Evolutionary conservation across 805 yeast genomes (phyloP).

Genomic region (Saccharomyces paradoxus): DNA sequence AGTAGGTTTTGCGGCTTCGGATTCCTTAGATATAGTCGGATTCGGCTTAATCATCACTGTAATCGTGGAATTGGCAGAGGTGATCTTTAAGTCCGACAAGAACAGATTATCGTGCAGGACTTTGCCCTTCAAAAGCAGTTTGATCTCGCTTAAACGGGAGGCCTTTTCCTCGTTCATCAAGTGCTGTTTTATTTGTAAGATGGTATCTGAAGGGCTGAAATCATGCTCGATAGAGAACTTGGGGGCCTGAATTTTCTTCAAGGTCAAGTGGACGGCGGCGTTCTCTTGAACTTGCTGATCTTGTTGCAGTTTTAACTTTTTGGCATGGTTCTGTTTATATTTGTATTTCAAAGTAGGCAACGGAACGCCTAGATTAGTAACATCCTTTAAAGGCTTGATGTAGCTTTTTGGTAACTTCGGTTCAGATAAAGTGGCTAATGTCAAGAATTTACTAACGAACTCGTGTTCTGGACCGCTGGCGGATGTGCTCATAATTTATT

Average conservation of each 20-base stretch:
- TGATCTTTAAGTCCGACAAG: conserved; percentile 27
- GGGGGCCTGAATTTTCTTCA: conserved; percentile 69
- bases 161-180: conserved; percentile 26
- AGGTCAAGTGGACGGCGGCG: conserved; percentile 22
- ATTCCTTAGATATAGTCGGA: not conserved
- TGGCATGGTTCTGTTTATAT: conserved; percentile 23
- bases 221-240: conserved; percentile 40
- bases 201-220: conserved; percentile 24
- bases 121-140: conserved; percentile 52
- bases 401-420: conserved; percentile 26
- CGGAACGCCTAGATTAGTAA: conserved; percentile 37
- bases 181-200: conserved; percentile 29
- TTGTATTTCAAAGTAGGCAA: conserved; percentile 41
- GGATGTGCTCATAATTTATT: not conserved
- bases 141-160: conserved; percentile 35
- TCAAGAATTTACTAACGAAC: conserved; percentile 42
- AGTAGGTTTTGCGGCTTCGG: conserved; percentile 16
- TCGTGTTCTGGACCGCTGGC: conserved; percentile 31
- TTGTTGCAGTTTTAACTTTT: conserved; percentile 1
- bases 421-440: conserved; percentile 40
- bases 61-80: conserved; percentile 27
- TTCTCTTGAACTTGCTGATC: not conserved
- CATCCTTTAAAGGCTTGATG: conserved; percentile 24
- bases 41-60: conserved; percentile 35
- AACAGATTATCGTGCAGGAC: conserved; percentile 47